A percentile compares a stretch with the other conserved stretches of the same genome.
phyloP scores from a whole-genome alignment of 2,329 filamentous ascomycete genomes.

The Ophiosphaerella narmari region DNA sequence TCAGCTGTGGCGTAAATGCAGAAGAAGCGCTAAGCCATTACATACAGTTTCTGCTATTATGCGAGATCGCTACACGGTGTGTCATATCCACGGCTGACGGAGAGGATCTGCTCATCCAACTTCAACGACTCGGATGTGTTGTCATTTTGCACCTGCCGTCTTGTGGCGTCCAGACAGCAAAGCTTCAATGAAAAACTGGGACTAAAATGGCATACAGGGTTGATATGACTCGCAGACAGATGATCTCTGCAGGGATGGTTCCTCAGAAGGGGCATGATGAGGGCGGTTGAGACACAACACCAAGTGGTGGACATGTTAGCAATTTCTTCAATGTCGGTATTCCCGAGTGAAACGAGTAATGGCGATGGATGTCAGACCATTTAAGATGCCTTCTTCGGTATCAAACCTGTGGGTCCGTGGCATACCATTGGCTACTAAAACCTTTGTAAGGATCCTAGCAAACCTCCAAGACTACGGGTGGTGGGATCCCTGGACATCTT shows the following conservation, averaged over 20 bases:
- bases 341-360: too few species aligned
- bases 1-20: slow-evolving; percentile 13
- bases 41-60: slow-evolving; percentile 16
- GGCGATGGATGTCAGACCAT: too few species aligned
- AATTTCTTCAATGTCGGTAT: too few species aligned
- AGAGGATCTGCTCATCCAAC: slow-evolving; percentile 17
- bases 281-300: too few species aligned
- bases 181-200: background rate
- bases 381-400: too few species aligned
- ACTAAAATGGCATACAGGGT: background rate
- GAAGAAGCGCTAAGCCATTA: slow-evolving; percentile 20
- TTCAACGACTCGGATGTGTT: background rate
- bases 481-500: too few species aligned
- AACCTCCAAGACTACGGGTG: too few species aligned
- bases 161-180: background rate
- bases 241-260: background rate
- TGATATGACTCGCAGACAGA: background rate
- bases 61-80: slow-evolving; percentile 3
- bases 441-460: too few species aligned
- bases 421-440: too few species aligned
- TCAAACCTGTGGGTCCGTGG: too few species aligned
- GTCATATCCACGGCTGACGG: slow-evolving; percentile 17
- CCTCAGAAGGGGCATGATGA: too few species aligned
- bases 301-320: too few species aligned
- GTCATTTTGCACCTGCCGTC: background rate